These are phyloP conservation scores for Theileria annulata DNA, from an alignment of 169 alveolate genomes.

Conservation along the genomic window DNA sequence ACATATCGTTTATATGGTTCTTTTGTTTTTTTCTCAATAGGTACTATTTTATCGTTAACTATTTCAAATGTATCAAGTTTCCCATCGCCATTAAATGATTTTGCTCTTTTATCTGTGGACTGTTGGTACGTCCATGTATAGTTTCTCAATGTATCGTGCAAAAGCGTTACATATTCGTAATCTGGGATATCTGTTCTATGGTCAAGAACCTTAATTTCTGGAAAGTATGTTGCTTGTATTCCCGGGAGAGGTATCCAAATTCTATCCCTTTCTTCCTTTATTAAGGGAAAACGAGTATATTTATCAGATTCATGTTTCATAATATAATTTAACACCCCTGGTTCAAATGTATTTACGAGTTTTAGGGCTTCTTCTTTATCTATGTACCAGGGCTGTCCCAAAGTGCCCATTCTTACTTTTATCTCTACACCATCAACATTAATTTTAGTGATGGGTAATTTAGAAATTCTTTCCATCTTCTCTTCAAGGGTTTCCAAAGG, in stretches of 20 bases:
- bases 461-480: conserved; percentile 17
- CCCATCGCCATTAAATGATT: conserved; percentile 41
- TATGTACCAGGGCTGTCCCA: conserved; percentile 67
- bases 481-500: conserved; percentile 29
- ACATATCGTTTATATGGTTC: conserved; percentile 47
- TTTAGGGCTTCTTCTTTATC: conserved; percentile 61
- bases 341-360: conserved; percentile 45
- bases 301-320: conserved; percentile 31
- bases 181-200: conserved; percentile 71
- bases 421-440: conserved; percentile 52
- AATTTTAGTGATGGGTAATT: conserved; percentile 27
- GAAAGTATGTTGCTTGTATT: conserved; percentile 60
- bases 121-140: conserved; percentile 71
- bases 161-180: conserved; percentile 74
- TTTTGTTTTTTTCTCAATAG: background rate
- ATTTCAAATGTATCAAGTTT: conserved; percentile 48
- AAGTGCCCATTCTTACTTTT: conserved; percentile 37
- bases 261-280: conserved; percentile 48
- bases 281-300: conserved; percentile 34
- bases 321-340: conserved; percentile 46
- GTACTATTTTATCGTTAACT: conserved; percentile 28
- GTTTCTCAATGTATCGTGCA: conserved; percentile 75
- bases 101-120: conserved; percentile 39
- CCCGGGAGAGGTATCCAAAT: conserved; percentile 71
- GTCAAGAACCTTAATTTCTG: conserved; percentile 69